Evolutionary conservation across 352 stramenopile genomes (phyloP), one percentile per base, ranked within the genome.

Genomic region (Globisporangium paddicum): DNA sequence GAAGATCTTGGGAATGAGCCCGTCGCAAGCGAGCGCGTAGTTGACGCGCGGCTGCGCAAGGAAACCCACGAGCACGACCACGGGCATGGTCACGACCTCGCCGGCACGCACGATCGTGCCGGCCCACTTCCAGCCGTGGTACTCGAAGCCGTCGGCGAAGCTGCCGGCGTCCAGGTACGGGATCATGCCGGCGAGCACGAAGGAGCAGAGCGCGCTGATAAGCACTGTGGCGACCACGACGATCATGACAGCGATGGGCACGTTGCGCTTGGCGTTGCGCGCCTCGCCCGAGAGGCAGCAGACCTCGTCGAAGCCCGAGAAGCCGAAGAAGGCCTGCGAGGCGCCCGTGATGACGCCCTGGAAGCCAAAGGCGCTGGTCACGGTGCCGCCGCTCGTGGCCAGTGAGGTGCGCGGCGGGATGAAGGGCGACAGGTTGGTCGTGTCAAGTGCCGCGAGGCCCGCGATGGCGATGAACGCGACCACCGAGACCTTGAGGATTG

Each of bases 61-160:
- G 59, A 98, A 92, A 45, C 77, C 90, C 14, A 98, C 80, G 9
- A 98, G 66, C 42, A 98, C 93, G 42, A 98, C 94, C n/a, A 98
- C 66, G 1, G 95, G 95, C 67, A 98, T 92, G 16, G 91, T 98
- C 13, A 92, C 69, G 2, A 68, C 74, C 60, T 87, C 75, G 58
- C 77, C 74, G 19, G 71, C 72, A 19, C 72, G 77, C 19, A 87
- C 77, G 28, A 87, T 72, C 47, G 72, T 51, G 7, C 61, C 69
- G 16, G 77, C 77, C 77, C 75, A 86, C 48, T 78, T 63, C 13
- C 60, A 28, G 5, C 58, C 53, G 6, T 72, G 66, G 32, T 60
- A 58, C 3, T 79, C 77, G 30, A 88, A 88, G 7, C 78, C 78
- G 0, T 48, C 56, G 0, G 67, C 64, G 46, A 88, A 86, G 51